Conservation (phyloP, 2,329 filamentous ascomycete genomes). For the Ophiostoma tasmaniense region DNA sequence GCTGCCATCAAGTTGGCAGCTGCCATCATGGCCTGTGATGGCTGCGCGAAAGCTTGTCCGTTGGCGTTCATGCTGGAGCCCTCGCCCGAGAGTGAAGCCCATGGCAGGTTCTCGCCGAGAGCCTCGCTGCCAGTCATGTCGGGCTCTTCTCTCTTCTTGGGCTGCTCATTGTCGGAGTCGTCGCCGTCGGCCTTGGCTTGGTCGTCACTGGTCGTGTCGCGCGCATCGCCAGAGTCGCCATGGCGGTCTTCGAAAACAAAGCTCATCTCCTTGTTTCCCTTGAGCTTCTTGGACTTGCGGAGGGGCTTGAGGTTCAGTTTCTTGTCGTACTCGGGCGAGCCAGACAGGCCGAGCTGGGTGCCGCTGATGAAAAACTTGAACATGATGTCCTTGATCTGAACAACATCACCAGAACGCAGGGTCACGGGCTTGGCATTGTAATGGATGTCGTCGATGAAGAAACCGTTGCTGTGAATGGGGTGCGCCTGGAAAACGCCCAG, state of each 20-base stretch:
- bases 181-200: conserved; percentile 3
- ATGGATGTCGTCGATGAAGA: conserved; percentile 56
- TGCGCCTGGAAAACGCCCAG: conserved; percentile 57
- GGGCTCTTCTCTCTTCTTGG: not conserved
- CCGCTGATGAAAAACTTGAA: conserved; percentile 59
- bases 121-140: not conserved
- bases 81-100: not conserved
- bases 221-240: conserved; percentile 36
- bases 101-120: not conserved
- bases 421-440: conserved; percentile 48
- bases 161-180: conserved; percentile 7
- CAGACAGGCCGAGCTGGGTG: not conserved
- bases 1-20: not conserved
- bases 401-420: conserved; percentile 54
- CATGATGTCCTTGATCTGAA: conserved; percentile 63
- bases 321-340: not conserved
- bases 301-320: not conserved
- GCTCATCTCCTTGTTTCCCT: conserved; percentile 60
- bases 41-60: not conserved
- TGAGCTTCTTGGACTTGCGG: not conserved
- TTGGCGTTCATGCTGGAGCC: not conserved
- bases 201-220: conserved; percentile 45
- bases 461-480: conserved; percentile 55
- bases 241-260: conserved; percentile 61
- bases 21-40: not conserved